Evolutionary conservation across 257 asterid species (phyloP).

Genomic region (Phtheirospermum japonicum): DNA sequence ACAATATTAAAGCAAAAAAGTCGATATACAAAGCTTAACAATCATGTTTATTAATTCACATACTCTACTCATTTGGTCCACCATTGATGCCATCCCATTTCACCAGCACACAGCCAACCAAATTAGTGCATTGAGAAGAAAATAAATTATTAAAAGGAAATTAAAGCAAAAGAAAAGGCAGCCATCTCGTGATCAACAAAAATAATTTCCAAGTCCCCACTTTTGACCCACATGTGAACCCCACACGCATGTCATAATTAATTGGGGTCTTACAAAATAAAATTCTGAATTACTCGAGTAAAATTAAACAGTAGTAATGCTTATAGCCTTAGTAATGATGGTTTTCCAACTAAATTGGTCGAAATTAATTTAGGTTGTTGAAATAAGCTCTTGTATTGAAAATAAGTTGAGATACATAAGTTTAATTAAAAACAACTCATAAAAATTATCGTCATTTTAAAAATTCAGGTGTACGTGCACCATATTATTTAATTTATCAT

Average conservation of each 20-base stretch:
- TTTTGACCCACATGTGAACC: constrained; percentile 28
- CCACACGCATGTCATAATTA: background rate
- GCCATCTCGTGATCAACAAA: constrained; percentile 36
- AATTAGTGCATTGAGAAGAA: constrained; percentile 11
- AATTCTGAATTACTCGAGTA: too few species aligned
- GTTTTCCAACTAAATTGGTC: too few species aligned
- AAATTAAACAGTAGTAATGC: too few species aligned
- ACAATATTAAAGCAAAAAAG: constrained; percentile 2
- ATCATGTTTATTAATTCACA: constrained; percentile 21
- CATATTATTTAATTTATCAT: too few species aligned
- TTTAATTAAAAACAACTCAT: too few species aligned
- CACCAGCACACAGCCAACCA: too few species aligned
- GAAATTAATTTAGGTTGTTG: too few species aligned
- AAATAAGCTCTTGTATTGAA: too few species aligned
- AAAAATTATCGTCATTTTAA: too few species aligned
- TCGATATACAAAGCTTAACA: constrained; percentile 20
- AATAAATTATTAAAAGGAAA: background rate
- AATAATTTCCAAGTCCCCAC: constrained; percentile 28
- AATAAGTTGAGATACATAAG: too few species aligned
- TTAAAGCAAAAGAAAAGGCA: constrained; percentile 20
- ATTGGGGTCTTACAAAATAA: background rate
- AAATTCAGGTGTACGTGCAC: too few species aligned
- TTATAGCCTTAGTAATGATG: too few species aligned
- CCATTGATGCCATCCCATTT: constrained; percentile 23
- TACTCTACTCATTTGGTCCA: background rate